phyloP scores from a whole-genome alignment of 306 rosid genomes.

The Cucumis hystrix region DNA sequence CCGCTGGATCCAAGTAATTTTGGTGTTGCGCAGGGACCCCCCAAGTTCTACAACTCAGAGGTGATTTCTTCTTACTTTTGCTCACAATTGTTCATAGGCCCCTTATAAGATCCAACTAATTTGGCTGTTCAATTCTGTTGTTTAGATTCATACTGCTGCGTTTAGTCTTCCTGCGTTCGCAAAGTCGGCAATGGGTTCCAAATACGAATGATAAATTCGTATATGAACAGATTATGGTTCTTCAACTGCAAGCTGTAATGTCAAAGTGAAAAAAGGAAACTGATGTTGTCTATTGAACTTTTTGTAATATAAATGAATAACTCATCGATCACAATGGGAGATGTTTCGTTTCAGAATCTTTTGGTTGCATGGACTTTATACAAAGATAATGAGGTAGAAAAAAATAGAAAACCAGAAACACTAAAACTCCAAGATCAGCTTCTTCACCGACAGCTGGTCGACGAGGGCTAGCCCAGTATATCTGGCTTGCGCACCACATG shows the following conservation, averaged over 20 bases:
- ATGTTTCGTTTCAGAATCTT: slow-evolving; percentile 31
- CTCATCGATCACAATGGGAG: slow-evolving; percentile 30
- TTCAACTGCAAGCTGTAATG: background rate
- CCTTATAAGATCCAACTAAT: background rate
- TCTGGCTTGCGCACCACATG: slow-evolving; percentile 67
- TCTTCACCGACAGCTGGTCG: slow-evolving; percentile 86
- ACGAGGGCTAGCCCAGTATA: slow-evolving; percentile 53
- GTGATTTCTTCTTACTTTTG: slow-evolving; percentile 7
- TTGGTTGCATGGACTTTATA: slow-evolving; percentile 43
- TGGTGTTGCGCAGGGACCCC: slow-evolving; percentile 33
- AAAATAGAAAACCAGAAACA: slow-evolving; percentile 46
- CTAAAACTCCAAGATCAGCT: slow-evolving; percentile 81
- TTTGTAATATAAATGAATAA: background rate
- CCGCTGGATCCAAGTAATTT: slow-evolving; percentile 18
- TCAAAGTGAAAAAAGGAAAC: background rate
- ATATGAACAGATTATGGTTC: background rate
- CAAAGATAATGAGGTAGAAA: slow-evolving; percentile 61
- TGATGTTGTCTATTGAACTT: background rate
- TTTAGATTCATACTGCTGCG: slow-evolving; percentile 30
- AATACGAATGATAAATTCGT: background rate
- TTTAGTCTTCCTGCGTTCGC: slow-evolving; percentile 13
- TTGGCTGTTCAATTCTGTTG: background rate
- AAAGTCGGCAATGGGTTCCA: background rate
- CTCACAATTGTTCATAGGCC: background rate
- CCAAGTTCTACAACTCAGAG: slow-evolving; percentile 58